These are phyloP conservation scores for Trametes sanguinea DNA, from an alignment of 768 basidiomycete species.

Conservation along the genomic window DNA sequence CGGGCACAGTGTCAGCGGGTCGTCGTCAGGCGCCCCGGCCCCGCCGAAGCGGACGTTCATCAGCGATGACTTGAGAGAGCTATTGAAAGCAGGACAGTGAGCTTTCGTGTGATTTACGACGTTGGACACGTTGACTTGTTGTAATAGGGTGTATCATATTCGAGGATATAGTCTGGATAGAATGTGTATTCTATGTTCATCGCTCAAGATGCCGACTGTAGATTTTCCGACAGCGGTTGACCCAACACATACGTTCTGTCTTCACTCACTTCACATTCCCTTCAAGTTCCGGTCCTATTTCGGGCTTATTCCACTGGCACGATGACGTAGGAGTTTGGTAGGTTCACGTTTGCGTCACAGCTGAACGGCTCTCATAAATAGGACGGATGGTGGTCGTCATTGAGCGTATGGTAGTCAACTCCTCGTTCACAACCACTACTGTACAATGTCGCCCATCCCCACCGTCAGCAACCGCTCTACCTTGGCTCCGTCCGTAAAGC, in stretches of 20 bases:
- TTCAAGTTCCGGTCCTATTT: too few relatives aligned
- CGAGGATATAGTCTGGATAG: not conserved
- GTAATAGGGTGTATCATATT: constrained; percentile 19
- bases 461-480: not conserved
- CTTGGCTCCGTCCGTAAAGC: not conserved
- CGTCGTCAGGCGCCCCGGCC: constrained; percentile 29
- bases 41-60: constrained; percentile 45
- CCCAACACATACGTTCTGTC: too few relatives aligned
- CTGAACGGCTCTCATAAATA: too few relatives aligned
- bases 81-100: constrained; percentile 52
- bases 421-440: not conserved
- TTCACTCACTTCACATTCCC: too few relatives aligned
- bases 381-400: too few relatives aligned
- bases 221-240: too few relatives aligned
- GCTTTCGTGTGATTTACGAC: constrained; percentile 7
- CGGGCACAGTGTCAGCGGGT: not conserved
- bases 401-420: too few relatives aligned
- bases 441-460: not conserved
- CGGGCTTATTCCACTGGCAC: too few relatives aligned
- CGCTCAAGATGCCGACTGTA: too few relatives aligned
- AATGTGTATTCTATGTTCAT: not conserved
- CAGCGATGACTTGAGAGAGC: constrained; percentile 62
- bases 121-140: constrained; percentile 15
- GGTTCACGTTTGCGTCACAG: not conserved
- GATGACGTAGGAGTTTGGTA: not conserved